Evolutionary conservation across 2,329 filamentous ascomycete genomes (phyloP).

Genomic region (Colletotrichum falcatum): DNA sequence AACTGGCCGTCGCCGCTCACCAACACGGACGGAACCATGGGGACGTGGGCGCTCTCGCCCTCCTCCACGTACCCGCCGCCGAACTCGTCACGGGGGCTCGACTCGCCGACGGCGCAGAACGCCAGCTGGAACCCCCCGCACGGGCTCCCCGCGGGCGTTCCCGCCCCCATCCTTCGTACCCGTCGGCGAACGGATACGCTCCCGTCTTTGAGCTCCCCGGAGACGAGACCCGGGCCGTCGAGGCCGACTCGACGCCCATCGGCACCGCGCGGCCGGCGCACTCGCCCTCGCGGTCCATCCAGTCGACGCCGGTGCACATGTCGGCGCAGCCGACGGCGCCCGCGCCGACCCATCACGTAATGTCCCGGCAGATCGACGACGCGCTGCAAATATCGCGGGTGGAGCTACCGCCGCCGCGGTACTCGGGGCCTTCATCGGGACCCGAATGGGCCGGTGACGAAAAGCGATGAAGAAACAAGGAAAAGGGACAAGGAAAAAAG

Average conservation of each 20-base stretch:
- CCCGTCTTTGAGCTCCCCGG: conserved; percentile 37
- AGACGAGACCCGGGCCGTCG: conserved; percentile 31
- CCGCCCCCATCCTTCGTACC: conserved; percentile 17
- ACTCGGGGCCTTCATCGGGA: conserved; percentile 20
- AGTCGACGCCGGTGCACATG: conserved; percentile 23
- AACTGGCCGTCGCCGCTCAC: conserved; percentile 31
- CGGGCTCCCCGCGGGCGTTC: not conserved
- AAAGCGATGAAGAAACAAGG: too few species aligned
- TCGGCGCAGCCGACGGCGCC: conserved; percentile 16
- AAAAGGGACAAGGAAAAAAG: too few species aligned
- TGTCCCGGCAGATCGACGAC: conserved; percentile 34
- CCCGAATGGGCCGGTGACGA: conserved; percentile 34
- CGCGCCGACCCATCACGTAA: conserved; percentile 19
- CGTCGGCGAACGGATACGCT: not conserved
- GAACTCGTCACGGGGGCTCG: conserved; percentile 6
- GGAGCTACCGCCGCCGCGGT: conserved; percentile 37
- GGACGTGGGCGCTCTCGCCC: conserved; percentile 32
- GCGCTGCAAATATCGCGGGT: conserved; percentile 39
- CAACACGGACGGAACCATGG: conserved; percentile 18
- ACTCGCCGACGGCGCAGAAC: conserved; percentile 8
- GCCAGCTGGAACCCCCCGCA: conserved; percentile 31
- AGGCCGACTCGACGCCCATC: conserved; percentile 37
- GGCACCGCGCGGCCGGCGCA: conserved; percentile 13
- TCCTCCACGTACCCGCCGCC: conserved; percentile 24
- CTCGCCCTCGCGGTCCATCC: conserved; percentile 30